These are phyloP conservation scores for Talaromyces rugulosus DNA, from an alignment of 2,329 filamentous ascomycete genomes.

Conservation along the genomic window DNA sequence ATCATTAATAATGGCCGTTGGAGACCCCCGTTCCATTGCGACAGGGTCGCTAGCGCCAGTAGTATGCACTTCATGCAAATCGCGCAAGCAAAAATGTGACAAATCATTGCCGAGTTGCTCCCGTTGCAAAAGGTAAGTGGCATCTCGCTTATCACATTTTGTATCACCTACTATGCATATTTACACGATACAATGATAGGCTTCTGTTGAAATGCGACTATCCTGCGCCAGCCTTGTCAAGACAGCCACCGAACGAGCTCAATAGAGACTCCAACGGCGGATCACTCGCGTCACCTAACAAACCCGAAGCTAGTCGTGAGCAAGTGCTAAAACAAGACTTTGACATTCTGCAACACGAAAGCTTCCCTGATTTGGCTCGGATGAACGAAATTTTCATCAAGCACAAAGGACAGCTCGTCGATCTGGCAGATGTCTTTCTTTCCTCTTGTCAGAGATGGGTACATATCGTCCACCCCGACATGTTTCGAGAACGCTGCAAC, in stretches of 20 bases:
- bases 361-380: not conserved
- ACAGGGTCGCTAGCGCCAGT: not conserved
- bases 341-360: not conserved
- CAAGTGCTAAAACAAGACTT: conserved; percentile 1
- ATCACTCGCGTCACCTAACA: not conserved
- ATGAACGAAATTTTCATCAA: not conserved
- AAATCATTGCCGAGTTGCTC: conserved; percentile 4
- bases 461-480: conserved; percentile 4
- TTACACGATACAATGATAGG: not conserved
- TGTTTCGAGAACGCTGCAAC: not conserved
- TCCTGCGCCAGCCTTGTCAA: not conserved
- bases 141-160: no score
- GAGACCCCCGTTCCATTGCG: not conserved
- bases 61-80: conserved; percentile 6
- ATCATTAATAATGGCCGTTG: not conserved
- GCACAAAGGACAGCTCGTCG: not conserved
- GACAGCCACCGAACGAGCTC: not conserved
- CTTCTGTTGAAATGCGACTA: conserved; percentile 10
- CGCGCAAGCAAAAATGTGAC: conserved; percentile 11
- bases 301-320: not conserved
- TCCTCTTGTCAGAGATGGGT: conserved; percentile 9
- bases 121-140: conserved; percentile 9
- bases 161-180: not conserved
- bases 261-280: not conserved
- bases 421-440: conserved; percentile 3